phyloP scores from a whole-genome alignment of 1,284 basidiomycete genomes.

The Boletus sp. region DNA sequence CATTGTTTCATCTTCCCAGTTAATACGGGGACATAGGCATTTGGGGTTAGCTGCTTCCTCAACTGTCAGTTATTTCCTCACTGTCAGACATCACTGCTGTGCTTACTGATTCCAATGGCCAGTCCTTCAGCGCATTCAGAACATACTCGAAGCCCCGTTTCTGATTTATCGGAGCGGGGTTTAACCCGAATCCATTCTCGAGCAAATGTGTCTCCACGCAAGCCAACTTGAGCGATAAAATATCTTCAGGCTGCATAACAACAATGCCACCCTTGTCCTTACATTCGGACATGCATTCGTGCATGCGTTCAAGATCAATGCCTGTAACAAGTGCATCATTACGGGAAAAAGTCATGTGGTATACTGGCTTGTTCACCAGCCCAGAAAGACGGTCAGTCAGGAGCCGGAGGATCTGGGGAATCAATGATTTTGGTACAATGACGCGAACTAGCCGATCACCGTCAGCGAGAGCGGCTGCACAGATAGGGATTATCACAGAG shows the following conservation, averaged over 20 bases:
- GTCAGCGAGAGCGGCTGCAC: neutral
- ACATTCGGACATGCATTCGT: neutral
- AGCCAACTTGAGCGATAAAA: slow-evolving; percentile 1
- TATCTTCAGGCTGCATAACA: neutral
- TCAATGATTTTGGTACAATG: neutral
- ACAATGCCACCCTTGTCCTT: neutral
- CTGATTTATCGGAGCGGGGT: neutral
- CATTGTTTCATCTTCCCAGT: too few species aligned
- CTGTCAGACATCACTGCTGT: too few species aligned
- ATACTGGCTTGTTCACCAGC: neutral
- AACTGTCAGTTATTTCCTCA: neutral
- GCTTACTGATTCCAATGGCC: neutral
- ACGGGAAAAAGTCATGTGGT: neutral
- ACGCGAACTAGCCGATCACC: neutral
- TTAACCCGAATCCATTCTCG: neutral
- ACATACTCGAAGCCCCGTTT: neutral
- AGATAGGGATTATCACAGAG: slow-evolving; percentile 8
- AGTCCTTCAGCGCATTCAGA: neutral
- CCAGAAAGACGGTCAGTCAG: neutral
- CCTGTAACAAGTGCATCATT: neutral
- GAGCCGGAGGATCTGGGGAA: neutral
- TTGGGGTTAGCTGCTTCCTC: neutral
- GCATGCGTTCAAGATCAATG: neutral
- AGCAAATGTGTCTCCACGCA: neutral
- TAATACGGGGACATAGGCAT: neutral